Percentiles rank a stretch among this genome's conserved stretches.
phyloP scores from a whole-genome alignment of 169 alveolate species.

The Perkinsus olseni region DNA sequence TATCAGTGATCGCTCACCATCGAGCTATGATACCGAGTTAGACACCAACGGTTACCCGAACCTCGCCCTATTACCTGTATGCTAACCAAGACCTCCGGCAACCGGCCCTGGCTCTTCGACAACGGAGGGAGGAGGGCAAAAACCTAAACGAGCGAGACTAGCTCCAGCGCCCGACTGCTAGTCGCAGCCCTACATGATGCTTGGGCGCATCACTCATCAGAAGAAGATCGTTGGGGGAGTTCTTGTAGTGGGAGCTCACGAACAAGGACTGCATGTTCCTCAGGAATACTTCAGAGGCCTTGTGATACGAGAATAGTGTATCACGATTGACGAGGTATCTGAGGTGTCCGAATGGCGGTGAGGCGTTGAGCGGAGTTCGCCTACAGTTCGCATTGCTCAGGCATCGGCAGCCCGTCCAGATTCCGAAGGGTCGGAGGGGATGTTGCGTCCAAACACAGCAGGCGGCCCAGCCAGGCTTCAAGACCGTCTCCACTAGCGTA shows the following conservation, averaged over 20 bases:
- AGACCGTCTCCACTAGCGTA: slow-evolving; percentile 93
- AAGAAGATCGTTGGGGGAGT: slow-evolving; percentile 97
- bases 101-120: neutral
- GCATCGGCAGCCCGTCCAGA: slow-evolving; percentile 75
- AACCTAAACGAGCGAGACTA: slow-evolving; percentile 27
- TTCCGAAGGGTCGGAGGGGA: slow-evolving; percentile 49
- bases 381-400: slow-evolving; percentile 81
- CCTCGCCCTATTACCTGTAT: neutral
- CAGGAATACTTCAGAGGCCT: slow-evolving; percentile 90
- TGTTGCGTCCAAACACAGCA: slow-evolving; percentile 92
- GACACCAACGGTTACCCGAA: too few relatives aligned
- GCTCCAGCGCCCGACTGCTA: slow-evolving; percentile 54
- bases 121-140: slow-evolving; percentile 7
- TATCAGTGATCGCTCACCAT: too few relatives aligned
- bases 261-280: slow-evolving; percentile 87
- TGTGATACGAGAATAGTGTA: slow-evolving; percentile 91
- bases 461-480: slow-evolving; percentile 92
- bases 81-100: neutral
- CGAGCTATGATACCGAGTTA: too few relatives aligned
- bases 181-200: slow-evolving; percentile 88
- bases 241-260: slow-evolving; percentile 96
- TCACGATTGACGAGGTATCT: slow-evolving; percentile 87
- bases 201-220: slow-evolving; percentile 99
- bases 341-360: neutral
- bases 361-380: neutral